Percentiles rank a stretch among this genome's conserved stretches.
Conservation (phyloP, 2,329 filamentous ascomycete genomes). For the Davidsoniella eucalypti region DNA sequence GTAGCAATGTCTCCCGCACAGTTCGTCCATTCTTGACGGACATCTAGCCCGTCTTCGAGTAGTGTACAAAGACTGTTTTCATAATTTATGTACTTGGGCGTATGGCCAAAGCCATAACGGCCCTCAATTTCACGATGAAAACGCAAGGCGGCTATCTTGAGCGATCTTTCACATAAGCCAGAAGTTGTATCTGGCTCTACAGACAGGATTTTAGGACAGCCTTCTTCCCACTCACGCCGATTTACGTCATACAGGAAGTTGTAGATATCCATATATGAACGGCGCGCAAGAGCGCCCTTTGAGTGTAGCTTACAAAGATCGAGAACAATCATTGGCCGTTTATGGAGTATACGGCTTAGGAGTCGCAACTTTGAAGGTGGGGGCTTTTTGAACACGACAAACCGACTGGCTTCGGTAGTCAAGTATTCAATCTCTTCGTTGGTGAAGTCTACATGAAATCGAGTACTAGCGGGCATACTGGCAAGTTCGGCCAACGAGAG, state of each 20-base stretch:
- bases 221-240: conserved; percentile 17
- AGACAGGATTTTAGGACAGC: background rate
- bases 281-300: conserved; percentile 14
- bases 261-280: conserved; percentile 20
- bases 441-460: conserved; percentile 30
- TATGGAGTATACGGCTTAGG: conserved; percentile 14
- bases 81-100: conserved; percentile 28
- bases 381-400: conserved; percentile 5
- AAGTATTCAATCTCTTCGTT: conserved; percentile 21
- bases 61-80: conserved; percentile 27
- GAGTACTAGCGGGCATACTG: background rate
- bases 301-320: conserved; percentile 12
- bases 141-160: conserved; percentile 25
- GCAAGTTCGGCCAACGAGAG: background rate
- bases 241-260: conserved; percentile 24
- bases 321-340: conserved; percentile 3
- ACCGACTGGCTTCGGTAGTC: conserved; percentile 10
- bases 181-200: conserved; percentile 17
- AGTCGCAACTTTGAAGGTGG: conserved; percentile 12
- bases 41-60: conserved; percentile 34
- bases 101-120: conserved; percentile 25
- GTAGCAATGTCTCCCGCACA: conserved; percentile 46
- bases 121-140: conserved; percentile 34
- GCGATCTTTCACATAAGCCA: conserved; percentile 15
- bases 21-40: conserved; percentile 39